Percentiles rank a stretch among this genome's conserved stretches.
Evolutionary conservation across 805 yeast species (phyloP).

Genomic region (Pichia californica): DNA sequence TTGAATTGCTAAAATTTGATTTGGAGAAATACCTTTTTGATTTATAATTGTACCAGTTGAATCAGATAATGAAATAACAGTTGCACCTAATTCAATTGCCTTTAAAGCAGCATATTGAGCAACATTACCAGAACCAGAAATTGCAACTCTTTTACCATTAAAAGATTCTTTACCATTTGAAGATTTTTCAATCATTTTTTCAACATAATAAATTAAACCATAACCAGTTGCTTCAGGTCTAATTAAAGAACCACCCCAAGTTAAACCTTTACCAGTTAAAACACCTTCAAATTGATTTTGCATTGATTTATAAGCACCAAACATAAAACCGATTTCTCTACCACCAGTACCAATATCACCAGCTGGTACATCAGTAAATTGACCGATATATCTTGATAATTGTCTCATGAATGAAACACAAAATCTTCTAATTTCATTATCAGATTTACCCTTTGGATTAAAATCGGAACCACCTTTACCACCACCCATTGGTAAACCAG

Average conservation of each 20-base stretch:
- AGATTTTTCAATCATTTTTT: conserved; percentile 95
- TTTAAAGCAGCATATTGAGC: conserved; percentile 98
- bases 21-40: conserved; percentile 75
- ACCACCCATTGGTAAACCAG: conserved; percentile 98
- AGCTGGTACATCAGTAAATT: conserved; percentile 97
- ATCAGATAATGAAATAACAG: conserved; percentile 89
- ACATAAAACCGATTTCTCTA: conserved; percentile 88
- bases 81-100: conserved; percentile 95
- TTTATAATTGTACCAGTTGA: conserved; percentile 85
- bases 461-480: conserved; percentile 99
- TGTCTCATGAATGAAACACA: conserved; percentile 95
- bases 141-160: conserved; percentile 89
- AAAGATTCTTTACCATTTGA: conserved; percentile 83
- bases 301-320: conserved; percentile 92
- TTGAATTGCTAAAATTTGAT: conserved; percentile 67
- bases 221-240: conserved; percentile 99
- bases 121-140: conserved; percentile 98
- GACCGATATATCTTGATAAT: conserved; percentile 93
- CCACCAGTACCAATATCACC: conserved; percentile 99
- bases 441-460: conserved; percentile 93
- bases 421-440: conserved; percentile 93
- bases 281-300: conserved; percentile 95
- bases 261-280: conserved; percentile 93
- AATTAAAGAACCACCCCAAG: conserved; percentile 98
- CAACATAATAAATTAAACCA: conserved; percentile 95